phyloP scores from a whole-genome alignment of 495 filamentous ascomycete genomes.

The Daldinia vernicosa region DNA sequence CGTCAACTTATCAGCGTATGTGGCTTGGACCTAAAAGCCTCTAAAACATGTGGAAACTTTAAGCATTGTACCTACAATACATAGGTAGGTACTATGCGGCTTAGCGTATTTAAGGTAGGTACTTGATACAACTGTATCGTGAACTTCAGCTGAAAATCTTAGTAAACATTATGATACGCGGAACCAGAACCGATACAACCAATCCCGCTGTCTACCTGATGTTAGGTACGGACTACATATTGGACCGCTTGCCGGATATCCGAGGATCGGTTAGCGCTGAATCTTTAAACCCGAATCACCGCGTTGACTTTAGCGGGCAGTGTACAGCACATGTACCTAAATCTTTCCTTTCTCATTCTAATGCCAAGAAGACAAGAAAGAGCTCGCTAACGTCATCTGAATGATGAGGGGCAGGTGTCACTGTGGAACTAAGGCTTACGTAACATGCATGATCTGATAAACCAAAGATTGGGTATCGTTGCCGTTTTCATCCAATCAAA shows the following conservation, averaged over 20 bases:
- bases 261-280: not conserved
- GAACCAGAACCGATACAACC: not conserved
- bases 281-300: constrained; percentile 9
- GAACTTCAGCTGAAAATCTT: not conserved
- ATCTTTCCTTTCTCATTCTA: not conserved
- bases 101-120: not conserved
- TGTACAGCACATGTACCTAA: not conserved
- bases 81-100: not conserved
- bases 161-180: constrained; percentile 3
- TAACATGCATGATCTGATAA: constrained; percentile 13
- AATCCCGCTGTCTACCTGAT: not conserved
- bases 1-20: constrained; percentile 40
- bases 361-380: constrained; percentile 4
- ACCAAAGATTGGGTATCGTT: not conserved
- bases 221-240: not conserved
- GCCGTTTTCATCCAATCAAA: not conserved
- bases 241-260: constrained; percentile 13
- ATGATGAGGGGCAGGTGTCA: not conserved
- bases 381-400: constrained; percentile 6
- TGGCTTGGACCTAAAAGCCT: constrained; percentile 42
- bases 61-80: too few relatives aligned
- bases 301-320: not conserved
- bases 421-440: constrained; percentile 4
- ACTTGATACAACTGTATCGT: not conserved
- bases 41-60: constrained; percentile 15